Evolutionary conservation across 1,284 basidiomycete species (phyloP), one percentile per base, ranked within the genome.

Genomic region (Microstroma glucosiphilum): DNA sequence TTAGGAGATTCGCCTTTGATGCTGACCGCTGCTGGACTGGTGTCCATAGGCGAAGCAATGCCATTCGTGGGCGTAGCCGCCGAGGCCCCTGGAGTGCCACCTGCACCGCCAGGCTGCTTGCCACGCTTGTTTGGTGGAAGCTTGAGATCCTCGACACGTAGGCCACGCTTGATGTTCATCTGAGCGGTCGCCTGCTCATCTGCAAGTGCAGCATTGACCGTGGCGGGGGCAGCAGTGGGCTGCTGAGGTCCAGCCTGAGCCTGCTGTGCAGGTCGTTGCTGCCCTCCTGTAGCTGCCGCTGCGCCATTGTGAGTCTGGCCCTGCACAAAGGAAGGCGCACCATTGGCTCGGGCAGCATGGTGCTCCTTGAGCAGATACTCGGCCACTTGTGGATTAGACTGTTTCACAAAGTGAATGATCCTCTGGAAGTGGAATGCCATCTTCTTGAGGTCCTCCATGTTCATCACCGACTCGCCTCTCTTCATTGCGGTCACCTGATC

Each of bases 371-470:
- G 54, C 41, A 63, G 26, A 26, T 46, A 60, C 57, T 70, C 68
- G 0, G 73, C 72, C 30, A 78, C 59, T 17, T 70, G 66, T 4
- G 75, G 73, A 54, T 76, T 73, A 63, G 69, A 70, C 42, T 69
- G 64, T 13, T 73, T 69, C 19, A 78, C 76, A 65, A 75, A 78
- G 51, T 72, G 69, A 65, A 75, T 76, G 61, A 75, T 76, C 11
- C 76, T 67, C 56, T 68, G 73, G 71, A 78, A 74, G 60, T 78
- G 76, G 60, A 70, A 69, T 62, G 77, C 76, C 48, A 78, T 68
- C 66, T 77, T 76, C 58, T 77, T 75, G 42, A 78, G 62, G 57
- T 78, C 76, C 21, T 64, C 62, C 26, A 68, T 51, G 15, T 69
- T 66, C 26, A 78, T 60, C 51, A 76, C 73, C 64, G 71, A 75